Evolutionary conservation across 2,329 filamentous ascomycete genomes (phyloP).

Genomic region (Pyricularia grisea): DNA sequence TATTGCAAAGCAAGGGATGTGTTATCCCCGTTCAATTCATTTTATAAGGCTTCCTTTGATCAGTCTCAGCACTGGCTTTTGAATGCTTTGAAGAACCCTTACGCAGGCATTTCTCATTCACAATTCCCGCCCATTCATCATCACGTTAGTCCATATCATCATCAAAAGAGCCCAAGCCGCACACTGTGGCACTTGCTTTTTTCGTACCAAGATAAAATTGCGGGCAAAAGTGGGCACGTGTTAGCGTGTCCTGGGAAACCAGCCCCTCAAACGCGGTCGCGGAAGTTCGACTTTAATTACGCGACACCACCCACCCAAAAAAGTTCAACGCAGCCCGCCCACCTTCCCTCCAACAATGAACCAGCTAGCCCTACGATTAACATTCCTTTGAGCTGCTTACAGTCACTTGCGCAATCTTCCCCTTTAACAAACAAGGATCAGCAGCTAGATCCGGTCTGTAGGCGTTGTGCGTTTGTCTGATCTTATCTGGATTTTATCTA

Average conservation of each 20-base stretch:
- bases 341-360: neutral
- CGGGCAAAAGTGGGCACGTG: conserved; percentile 9
- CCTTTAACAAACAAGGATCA: neutral
- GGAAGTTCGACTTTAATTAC: neutral
- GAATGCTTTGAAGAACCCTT: neutral
- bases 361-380: neutral
- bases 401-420: neutral
- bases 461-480: neutral
- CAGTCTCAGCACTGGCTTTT: neutral
- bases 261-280: neutral
- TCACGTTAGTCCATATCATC: neutral
- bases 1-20: neutral
- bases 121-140: neutral
- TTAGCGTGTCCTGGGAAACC: conserved; percentile 11
- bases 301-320: neutral
- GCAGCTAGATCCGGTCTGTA: neutral
- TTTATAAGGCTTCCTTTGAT: neutral
- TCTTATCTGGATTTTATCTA: neutral
- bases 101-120: neutral
- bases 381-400: neutral
- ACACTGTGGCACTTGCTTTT: neutral
- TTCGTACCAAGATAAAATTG: neutral
- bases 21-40: neutral
- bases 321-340: neutral
- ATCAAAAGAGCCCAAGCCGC: neutral